Evolutionary conservation across 2,329 filamentous ascomycete genomes (phyloP).

Genomic region (Xylariomycetidae sp.): DNA sequence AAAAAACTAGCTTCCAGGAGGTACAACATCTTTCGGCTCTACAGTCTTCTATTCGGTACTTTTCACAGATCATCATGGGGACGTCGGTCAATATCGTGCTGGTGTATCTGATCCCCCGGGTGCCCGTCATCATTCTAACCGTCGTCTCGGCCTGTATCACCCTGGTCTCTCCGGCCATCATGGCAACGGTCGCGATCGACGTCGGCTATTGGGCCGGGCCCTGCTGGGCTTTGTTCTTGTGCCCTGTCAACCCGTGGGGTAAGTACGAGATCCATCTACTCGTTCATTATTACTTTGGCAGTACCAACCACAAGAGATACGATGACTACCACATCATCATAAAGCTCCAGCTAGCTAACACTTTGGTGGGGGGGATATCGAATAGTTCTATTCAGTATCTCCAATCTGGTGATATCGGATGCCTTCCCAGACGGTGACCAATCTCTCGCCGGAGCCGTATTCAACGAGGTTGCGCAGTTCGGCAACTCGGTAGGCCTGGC

Average conservation of each 20-base stretch:
- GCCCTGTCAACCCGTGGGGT: conserved; percentile 40
- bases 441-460: conserved; percentile 55
- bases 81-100: conserved; percentile 36
- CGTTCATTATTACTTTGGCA: not conserved
- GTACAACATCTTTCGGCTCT: conserved; percentile 36
- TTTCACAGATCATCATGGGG: conserved; percentile 42
- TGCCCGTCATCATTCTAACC: conserved; percentile 33
- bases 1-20: conserved; percentile 38
- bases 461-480: conserved; percentile 55
- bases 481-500: conserved; percentile 50
- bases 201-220: conserved; percentile 47
- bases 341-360: not conserved
- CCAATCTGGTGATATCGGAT: conserved; percentile 48
- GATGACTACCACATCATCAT: not conserved
- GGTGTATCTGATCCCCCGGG: conserved; percentile 35
- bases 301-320: not conserved
- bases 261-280: conserved; percentile 3
- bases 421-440: conserved; percentile 50
- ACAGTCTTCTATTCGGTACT: conserved; percentile 35
- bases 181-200: conserved; percentile 44
- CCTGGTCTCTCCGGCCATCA: conserved; percentile 44
- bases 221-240: conserved; percentile 40
- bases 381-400: conserved; percentile 51
- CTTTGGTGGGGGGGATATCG: too few relatives aligned
- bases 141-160: conserved; percentile 38